phyloP scores from a whole-genome alignment of 306 rosid species.

The Hippophae tibetana region DNA sequence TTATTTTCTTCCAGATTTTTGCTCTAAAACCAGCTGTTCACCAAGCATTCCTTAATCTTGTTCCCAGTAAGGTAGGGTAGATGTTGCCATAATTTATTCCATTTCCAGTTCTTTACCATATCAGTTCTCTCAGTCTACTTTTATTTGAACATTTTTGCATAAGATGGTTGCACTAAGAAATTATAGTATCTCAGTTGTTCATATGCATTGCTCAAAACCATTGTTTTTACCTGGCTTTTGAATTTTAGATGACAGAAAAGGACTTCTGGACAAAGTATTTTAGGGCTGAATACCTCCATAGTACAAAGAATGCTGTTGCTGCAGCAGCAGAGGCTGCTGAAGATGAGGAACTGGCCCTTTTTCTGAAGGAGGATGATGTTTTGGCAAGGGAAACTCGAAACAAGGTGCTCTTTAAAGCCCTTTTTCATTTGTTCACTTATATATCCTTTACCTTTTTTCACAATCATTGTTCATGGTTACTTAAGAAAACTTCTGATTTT shows the following conservation, averaged over 20 bases:
- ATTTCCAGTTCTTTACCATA: conserved; percentile 6
- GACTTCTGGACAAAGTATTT: conserved; percentile 95
- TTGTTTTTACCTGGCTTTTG: conserved; percentile 8
- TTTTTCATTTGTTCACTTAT: conserved; percentile 1
- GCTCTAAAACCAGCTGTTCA: conserved; percentile 94
- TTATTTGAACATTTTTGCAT: background rate
- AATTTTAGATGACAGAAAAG: conserved; percentile 72
- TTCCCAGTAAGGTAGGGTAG: conserved; percentile 68
- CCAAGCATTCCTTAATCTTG: conserved; percentile 69
- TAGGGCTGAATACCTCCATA: conserved; percentile 86
- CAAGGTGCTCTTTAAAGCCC: conserved; percentile 44
- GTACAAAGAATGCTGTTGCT: conserved; percentile 65
- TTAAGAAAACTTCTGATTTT: background rate
- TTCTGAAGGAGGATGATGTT: conserved; percentile 79
- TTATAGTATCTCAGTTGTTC: conserved; percentile 3
- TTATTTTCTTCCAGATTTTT: conserved; percentile 57
- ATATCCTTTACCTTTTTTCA: conserved; percentile 10
- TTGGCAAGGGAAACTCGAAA: conserved; percentile 70
- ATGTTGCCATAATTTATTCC: conserved; percentile 17
- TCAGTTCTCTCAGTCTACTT: background rate
- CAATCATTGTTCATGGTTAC: conserved; percentile 18
- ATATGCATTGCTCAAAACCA: conserved; percentile 8
- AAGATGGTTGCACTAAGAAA: background rate
- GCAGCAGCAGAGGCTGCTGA: conserved; percentile 99
- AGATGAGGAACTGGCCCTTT: conserved; percentile 92